Evolutionary conservation across 2,329 filamentous ascomycete genomes (phyloP), one percentile per base, ranked within the genome.

Genomic region (Epichloe gansuensis): DNA sequence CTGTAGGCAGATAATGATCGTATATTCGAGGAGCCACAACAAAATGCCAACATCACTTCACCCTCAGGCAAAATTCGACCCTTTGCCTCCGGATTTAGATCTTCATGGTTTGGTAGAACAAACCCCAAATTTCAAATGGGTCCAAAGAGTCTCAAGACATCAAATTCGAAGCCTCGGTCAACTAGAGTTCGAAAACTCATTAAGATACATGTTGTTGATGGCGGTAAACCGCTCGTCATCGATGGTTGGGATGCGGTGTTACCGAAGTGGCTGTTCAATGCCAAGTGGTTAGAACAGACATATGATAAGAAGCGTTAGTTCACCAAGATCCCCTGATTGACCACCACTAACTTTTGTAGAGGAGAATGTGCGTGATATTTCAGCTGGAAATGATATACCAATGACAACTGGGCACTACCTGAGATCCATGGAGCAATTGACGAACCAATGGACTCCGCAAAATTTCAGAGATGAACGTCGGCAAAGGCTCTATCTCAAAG

Each of bases 401-500:
- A 86, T 97, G 73, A 91, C 89, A 0, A 88, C 88, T 56, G 85
- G 84, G 1, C 91, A 97, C 66, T 98, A 98, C 68, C 72, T 98
- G 37, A 85, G 87, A 57, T 91, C 90, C 49, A 86, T 97, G 85
- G 78, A 80, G 42, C 81, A 86, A 58, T 80, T 97, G 35, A 83
- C 91, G 1, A 85, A 91, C 49, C 89, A 95, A 64, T 95, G 88
- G 74, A 85, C 76, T 8, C 73, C 80, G 0, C 77, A 75, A 46
- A 91, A 88, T 57, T 95, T 86, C 65, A 83, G 83, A 55, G 86
- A 94, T 57, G 82, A 88, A 56, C 80, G 81, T 39, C 77, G 87
- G 23, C 93, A 98, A 65, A 82, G 93, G 12, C 81, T 97, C 2
- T 98, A 98, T 65, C 72, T 97, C 25, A 98, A 98, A 63, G 93